phyloP scores from a whole-genome alignment of 2,329 filamentous ascomycete genomes.

The Samsoniella hepiali region DNA sequence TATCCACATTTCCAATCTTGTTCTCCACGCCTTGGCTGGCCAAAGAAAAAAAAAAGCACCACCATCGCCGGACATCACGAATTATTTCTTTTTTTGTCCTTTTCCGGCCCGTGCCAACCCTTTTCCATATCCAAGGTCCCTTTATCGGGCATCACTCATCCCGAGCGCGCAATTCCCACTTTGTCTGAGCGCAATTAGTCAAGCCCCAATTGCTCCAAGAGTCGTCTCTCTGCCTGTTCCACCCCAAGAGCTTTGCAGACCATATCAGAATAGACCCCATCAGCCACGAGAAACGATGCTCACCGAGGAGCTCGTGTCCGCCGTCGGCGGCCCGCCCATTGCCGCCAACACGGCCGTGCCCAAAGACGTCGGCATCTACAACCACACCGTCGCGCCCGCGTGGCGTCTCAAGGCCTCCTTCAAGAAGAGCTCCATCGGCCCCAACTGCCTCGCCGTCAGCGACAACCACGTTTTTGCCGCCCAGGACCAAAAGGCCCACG shows the following conservation, averaged over 20 bases:
- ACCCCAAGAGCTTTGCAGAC: not conserved
- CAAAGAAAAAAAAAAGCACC: conserved; percentile 5
- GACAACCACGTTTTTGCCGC: conserved; percentile 84
- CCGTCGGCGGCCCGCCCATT: conserved; percentile 55
- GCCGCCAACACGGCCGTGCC: conserved; percentile 60
- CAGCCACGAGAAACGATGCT: conserved; percentile 42
- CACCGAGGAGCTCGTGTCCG: conserved; percentile 58
- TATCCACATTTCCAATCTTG: conserved; percentile 3
- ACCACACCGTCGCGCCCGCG: conserved; percentile 76
- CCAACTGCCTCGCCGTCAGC: conserved; percentile 76
- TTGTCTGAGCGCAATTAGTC: conserved; percentile 1
- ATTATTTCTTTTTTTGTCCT: conserved; percentile 1
- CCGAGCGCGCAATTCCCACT: not conserved
- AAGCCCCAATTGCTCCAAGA: not conserved
- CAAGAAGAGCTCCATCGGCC: conserved; percentile 86
- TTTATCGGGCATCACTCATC: not conserved
- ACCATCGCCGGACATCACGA: not conserved
- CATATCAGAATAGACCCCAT: not conserved
- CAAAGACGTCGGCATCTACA: conserved; percentile 83
- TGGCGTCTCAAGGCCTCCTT: conserved; percentile 72
- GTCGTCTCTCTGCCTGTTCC: not conserved
- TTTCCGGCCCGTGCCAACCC: not conserved
- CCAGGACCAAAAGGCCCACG: conserved; percentile 84
- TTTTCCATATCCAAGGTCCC: not conserved
- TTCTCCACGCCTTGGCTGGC: conserved; percentile 9